These are phyloP conservation scores for Pseudogymnoascus sp. DNA, from an alignment of 2,329 filamentous ascomycete species.

Conservation along the genomic window DNA sequence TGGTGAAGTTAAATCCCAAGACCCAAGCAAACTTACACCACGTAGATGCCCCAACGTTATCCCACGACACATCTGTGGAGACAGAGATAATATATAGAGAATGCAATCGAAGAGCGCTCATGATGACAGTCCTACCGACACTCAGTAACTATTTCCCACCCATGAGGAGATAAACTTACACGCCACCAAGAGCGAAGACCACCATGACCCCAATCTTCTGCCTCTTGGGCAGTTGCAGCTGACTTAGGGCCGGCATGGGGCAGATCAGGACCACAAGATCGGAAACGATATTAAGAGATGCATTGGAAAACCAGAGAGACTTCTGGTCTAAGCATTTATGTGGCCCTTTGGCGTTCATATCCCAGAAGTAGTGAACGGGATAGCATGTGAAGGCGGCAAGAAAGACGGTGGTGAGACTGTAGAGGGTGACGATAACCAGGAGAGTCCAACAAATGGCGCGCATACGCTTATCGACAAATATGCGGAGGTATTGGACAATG, in stretches of 20 bases:
- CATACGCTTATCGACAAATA: slow-evolving; percentile 27
- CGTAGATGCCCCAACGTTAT: not conserved
- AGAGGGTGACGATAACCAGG: slow-evolving; percentile 12
- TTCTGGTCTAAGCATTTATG: slow-evolving; percentile 13
- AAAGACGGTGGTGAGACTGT: slow-evolving; percentile 12
- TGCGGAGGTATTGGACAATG: slow-evolving; percentile 33
- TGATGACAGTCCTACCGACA: slow-evolving; percentile 12
- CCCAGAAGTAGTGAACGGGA: slow-evolving; percentile 16
- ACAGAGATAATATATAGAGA: slow-evolving; percentile 9
- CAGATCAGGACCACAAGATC: slow-evolving; percentile 15
- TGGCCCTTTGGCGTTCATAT: not conserved
- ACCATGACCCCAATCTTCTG: slow-evolving; percentile 18
- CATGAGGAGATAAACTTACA: slow-evolving; percentile 13
- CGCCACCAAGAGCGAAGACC: slow-evolving; percentile 18
- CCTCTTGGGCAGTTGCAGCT: slow-evolving; percentile 13
- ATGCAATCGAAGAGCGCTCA: slow-evolving; percentile 15
- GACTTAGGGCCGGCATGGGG: slow-evolving; percentile 15
- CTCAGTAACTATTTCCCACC: not conserved
- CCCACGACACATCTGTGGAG: slow-evolving; percentile 10
- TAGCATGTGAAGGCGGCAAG: slow-evolving; percentile 14
- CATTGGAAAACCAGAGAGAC: slow-evolving; percentile 17
- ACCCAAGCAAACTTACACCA: not conserved
- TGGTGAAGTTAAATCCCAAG: not conserved
- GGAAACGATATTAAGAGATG: slow-evolving; percentile 15
- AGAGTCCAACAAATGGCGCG: slow-evolving; percentile 13